Evolutionary conservation across 495 filamentous ascomycete genomes (phyloP), one percentile per base, ranked within the genome.

Genomic region (Penicillium canescens): DNA sequence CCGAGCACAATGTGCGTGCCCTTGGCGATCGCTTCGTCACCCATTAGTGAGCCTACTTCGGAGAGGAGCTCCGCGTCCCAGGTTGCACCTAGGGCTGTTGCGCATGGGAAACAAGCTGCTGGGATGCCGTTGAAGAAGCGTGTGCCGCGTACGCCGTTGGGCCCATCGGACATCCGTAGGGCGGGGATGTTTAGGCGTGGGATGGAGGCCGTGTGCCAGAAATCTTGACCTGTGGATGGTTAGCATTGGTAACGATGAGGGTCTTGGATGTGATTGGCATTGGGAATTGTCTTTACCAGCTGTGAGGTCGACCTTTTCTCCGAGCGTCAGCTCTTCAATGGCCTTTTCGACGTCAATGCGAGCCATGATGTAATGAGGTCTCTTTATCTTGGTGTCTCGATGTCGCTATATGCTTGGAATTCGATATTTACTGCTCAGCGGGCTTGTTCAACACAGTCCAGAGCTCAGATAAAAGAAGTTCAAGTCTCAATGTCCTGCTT

Each of bases 121-220:
- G 81, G 81, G 37, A 82, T 74, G 18, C 86, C 86, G 54, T 88
- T 85, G 69, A 89, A 89, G 71, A 88, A 88, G n/a, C 80, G 76
- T 4, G 84, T 86, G 7, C 88, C 88, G 28, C 87, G 83, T 12
- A 87, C 83, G 16, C 87, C 88, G 63, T 91, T 91, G 24, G 88
- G 88, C 3, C 88, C 88, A 62, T 91, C 88, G 20, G 85, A 86
- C 50, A 85, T 78, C 38, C 86, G 84, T 26, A 90, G 61, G 3
- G 85, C 77, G 11, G 89, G 88, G 46, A 92, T 86, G 34, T 81
- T 81, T 54, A 89, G 83, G 14, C 82, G 78, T 8, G 82, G 81
- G 39, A 93, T 81, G 1, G 86, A 63, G 33, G 79, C 83, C 2
- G 88, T 91, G 46, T 89, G 83, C 89, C 89, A 92, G 68, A 91